Evolutionary conservation across 2,329 filamentous ascomycete genomes (phyloP).

Genomic region (Fusarium gaditjirri): DNA sequence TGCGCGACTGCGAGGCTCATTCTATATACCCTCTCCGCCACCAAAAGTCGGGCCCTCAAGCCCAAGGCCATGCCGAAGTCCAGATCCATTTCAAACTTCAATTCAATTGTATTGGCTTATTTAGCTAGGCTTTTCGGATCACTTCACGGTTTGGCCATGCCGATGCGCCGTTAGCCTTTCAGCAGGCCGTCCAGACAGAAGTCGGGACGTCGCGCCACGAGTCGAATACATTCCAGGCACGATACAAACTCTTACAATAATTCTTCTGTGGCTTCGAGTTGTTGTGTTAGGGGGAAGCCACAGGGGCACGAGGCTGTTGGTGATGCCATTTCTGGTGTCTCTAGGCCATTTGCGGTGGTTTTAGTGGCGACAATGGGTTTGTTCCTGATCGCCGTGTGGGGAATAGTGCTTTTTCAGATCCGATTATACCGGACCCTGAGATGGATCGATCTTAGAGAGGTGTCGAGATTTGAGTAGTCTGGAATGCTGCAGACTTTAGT

Average conservation of each 20-base stretch:
- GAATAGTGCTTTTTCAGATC: not conserved
- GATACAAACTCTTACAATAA: slow-evolving; percentile 3
- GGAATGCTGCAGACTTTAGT: not conserved
- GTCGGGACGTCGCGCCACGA: slow-evolving; percentile 10
- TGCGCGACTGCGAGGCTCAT: not conserved
- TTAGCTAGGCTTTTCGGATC: not conserved
- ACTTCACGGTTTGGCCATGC: not conserved
- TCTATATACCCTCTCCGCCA: slow-evolving; percentile 18
- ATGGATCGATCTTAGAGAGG: rapidly evolving
- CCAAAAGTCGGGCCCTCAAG: not conserved
- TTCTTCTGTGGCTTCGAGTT: not conserved
- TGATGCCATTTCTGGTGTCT: not conserved
- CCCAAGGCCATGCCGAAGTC: not conserved
- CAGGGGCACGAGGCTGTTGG: slow-evolving; percentile 3
- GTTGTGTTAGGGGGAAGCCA: not conserved
- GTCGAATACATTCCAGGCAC: slow-evolving; percentile 17
- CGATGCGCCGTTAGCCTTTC: slow-evolving; percentile 29
- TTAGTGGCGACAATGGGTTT: slow-evolving; percentile 21
- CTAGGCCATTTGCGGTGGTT: slow-evolving; percentile 10
- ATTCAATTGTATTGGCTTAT: not conserved
- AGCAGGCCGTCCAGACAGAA: not conserved
- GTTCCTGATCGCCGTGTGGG: slow-evolving; percentile 11
- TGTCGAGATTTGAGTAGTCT: not conserved
- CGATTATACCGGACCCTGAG: not conserved
- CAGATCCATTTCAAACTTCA: not conserved